Evolutionary conservation across 768 basidiomycete genomes (phyloP), one percentile per base, ranked within the genome.

Genomic region (Auriculariales sp.): DNA sequence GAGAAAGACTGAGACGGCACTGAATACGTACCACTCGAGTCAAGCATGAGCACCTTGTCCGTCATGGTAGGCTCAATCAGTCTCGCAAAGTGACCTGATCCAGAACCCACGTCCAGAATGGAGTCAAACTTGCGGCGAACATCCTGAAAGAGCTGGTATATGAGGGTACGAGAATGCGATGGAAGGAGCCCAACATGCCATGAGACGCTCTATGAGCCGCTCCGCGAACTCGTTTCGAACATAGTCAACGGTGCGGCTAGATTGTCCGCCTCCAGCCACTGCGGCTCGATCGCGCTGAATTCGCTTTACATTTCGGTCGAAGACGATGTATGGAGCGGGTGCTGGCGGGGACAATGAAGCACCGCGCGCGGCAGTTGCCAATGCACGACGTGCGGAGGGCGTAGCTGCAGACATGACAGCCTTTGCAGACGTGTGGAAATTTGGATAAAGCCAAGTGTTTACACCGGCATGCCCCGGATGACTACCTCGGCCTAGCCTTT

Each of bases 31-130:
- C 94, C 71, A 56, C 89, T 91, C 27, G 80, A 76, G 54, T 98
- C 95, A 34, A 95, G 62, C 84, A 98, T 85, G 27, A 83, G 69
- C 3, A 80, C 75, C 61, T 83, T 88, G 61, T 74, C 66, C 10
- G 81, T 76, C 56, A 77, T 81, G 48, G 78, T 71, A 11, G 64
- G 61, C 55, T 85, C 84, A 39, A 97, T 60, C 28, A 94, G 69
- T 60, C 83, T 89, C 4, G 91, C 77, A 57, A 99, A 83, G 66
- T 93, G 92, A 1, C 95, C 95, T 2, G 95, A 72, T 10, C 94
- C 92, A 27, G 90, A 80, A 1, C 90, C 89, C 25, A 97, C 67
- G 66, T 99, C 95, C 15, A 98, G 66, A 19, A 99, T 70, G 2
- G 78, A 71, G 45, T 71, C 67, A 58, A 93, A 95, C 29, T 77